Percentiles rank a stretch among this genome's conserved stretches.
These are phyloP conservation scores for Neurospora sp. DNA, from an alignment of 495 filamentous ascomycete genomes.

Conservation along the genomic window DNA sequence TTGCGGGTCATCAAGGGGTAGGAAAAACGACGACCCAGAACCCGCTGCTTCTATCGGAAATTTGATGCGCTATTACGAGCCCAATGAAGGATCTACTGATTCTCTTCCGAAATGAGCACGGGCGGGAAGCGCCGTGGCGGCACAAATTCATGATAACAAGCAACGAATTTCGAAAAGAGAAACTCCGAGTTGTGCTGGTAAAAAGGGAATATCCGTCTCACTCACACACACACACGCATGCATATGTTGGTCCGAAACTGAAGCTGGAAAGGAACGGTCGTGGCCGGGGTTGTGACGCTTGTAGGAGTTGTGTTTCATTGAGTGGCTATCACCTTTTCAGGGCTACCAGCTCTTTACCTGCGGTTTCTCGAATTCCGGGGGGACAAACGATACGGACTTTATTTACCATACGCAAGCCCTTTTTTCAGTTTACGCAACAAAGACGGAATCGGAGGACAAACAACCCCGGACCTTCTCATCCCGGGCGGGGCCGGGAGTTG, in stretches of 20 bases:
- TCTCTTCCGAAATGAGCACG: not conserved
- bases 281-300: too few species aligned
- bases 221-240: not conserved
- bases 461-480: not conserved
- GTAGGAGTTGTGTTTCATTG: not conserved
- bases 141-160: not conserved
- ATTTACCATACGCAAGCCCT: not conserved
- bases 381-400: not conserved
- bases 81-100: not conserved
- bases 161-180: not conserved
- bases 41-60: not conserved
- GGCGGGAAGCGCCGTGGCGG: not conserved
- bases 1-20: too few species aligned
- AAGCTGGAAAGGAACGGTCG: not conserved
- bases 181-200: not conserved
- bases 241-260: not conserved
- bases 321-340: not conserved
- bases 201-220: not conserved
- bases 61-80: not conserved
- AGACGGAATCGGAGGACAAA: not conserved
- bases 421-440: not conserved
- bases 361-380: not conserved
- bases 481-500: not conserved
- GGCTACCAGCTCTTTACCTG: not conserved
- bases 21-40: not conserved